These are phyloP conservation scores for Kuraishia ogatae DNA, from an alignment of 805 yeast species.

Conservation along the genomic window DNA sequence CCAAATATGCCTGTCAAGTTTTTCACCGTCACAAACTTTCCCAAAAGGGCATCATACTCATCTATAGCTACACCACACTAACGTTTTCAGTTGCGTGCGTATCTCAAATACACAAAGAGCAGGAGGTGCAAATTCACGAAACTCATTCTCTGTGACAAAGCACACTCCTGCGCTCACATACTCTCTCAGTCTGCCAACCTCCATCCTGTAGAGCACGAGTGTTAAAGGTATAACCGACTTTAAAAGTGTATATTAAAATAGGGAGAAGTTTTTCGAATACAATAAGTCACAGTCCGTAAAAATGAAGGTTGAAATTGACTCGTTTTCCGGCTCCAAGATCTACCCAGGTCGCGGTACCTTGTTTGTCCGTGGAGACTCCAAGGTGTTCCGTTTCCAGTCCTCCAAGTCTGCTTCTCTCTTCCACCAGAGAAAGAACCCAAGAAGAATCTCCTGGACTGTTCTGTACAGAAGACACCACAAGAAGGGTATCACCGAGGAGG, in stretches of 20 bases:
- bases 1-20: background rate
- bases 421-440: conserved; percentile 99
- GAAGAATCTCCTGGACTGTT: conserved; percentile 99
- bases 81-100: background rate
- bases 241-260: background rate
- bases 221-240: background rate
- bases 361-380: conserved; percentile 99
- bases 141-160: background rate
- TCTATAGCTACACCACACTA: background rate
- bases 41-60: background rate
- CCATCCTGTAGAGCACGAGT: background rate
- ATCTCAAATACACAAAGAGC: background rate
- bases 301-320: conserved; percentile 99
- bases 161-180: background rate
- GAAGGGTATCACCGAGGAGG: conserved; percentile 99
- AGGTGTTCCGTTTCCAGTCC: conserved; percentile 98
- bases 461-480: conserved; percentile 99
- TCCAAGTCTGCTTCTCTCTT: conserved; percentile 96
- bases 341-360: conserved; percentile 99
- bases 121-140: background rate
- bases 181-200: background rate
- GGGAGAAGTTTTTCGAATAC: background rate
- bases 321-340: conserved; percentile 98
- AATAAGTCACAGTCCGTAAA: conserved; percentile 13
- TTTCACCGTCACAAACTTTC: background rate